Percentiles rank a stretch among this genome's conserved stretches.
phyloP scores from a whole-genome alignment of 106 monocot species.

The Vanilla planifolia region DNA sequence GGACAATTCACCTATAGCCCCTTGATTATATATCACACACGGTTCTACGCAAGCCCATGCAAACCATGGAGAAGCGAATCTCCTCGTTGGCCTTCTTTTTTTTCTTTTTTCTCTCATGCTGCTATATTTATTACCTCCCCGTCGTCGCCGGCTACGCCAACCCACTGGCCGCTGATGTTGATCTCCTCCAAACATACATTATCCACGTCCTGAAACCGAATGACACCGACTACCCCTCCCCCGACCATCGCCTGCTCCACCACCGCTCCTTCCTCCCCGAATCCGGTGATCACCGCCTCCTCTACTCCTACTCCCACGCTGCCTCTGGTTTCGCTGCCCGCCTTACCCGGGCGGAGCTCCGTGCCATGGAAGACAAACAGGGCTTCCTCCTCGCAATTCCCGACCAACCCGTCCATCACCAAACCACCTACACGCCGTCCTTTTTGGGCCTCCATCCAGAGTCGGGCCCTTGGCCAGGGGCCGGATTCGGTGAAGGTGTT shows the following conservation, averaged over 20 bases:
- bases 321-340: constrained; percentile 25
- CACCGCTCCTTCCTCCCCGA: constrained; percentile 29
- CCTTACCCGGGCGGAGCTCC: constrained; percentile 14
- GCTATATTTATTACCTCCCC: too few relatives aligned
- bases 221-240: background rate
- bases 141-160: background rate
- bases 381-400: constrained; percentile 16
- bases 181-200: constrained; percentile 5
- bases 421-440: constrained; percentile 26
- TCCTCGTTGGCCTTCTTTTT: too few relatives aligned
- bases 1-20: too few relatives aligned
- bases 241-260: constrained; percentile 5
- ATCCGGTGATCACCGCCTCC: background rate
- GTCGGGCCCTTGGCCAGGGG: constrained; percentile 2
- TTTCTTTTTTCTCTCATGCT: too few relatives aligned
- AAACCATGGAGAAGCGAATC: too few relatives aligned
- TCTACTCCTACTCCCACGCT: constrained; percentile 22
- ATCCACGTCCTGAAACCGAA: constrained; percentile 2
- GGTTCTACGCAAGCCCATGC: too few relatives aligned
- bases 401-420: background rate
- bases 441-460: constrained; percentile 1
- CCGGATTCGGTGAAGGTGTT: background rate
- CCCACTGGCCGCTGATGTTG: too few relatives aligned
- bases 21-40: too few relatives aligned
- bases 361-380: constrained; percentile 5